Conservation (phyloP, 2,329 filamentous ascomycete genomes). For the Sordariomycetes sp. region DNA sequence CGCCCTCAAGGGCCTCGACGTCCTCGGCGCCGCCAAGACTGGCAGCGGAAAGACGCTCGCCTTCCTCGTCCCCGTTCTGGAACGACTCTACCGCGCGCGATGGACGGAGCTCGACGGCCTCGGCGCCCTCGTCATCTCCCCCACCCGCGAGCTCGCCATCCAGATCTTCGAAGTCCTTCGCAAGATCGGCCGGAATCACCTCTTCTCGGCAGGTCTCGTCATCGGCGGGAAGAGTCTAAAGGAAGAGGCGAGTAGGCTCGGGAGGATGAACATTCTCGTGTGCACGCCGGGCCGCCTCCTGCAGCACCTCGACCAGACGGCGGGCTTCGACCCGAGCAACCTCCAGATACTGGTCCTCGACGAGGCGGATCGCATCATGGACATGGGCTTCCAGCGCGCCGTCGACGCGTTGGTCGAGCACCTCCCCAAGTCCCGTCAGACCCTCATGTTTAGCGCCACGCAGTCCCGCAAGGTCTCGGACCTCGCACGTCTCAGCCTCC, state of each 20-base stretch:
- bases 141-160: conserved; percentile 86
- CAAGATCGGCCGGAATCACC: conserved; percentile 79
- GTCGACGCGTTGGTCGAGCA: conserved; percentile 92
- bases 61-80: conserved; percentile 82
- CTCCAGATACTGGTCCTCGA: conserved; percentile 88
- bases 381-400: conserved; percentile 87
- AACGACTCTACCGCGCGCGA: conserved; percentile 78
- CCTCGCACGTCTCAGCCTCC: conserved; percentile 73
- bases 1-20: conserved; percentile 73
- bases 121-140: conserved; percentile 83
- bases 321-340: conserved; percentile 78
- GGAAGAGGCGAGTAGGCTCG: conserved; percentile 73
- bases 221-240: conserved; percentile 87
- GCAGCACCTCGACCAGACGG: conserved; percentile 91
- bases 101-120: conserved; percentile 88
- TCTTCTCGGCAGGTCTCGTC: conserved; percentile 82
- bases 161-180: conserved; percentile 93
- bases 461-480: conserved; percentile 93
- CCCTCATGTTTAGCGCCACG: conserved; percentile 88
- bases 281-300: conserved; percentile 91
- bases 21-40: conserved; percentile 89
- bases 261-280: conserved; percentile 92
- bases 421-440: conserved; percentile 74
- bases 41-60: conserved; percentile 92
- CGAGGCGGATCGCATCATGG: conserved; percentile 92